Evolutionary conservation across 345 rosid species (phyloP).

Genomic region (Mangifera indica): DNA sequence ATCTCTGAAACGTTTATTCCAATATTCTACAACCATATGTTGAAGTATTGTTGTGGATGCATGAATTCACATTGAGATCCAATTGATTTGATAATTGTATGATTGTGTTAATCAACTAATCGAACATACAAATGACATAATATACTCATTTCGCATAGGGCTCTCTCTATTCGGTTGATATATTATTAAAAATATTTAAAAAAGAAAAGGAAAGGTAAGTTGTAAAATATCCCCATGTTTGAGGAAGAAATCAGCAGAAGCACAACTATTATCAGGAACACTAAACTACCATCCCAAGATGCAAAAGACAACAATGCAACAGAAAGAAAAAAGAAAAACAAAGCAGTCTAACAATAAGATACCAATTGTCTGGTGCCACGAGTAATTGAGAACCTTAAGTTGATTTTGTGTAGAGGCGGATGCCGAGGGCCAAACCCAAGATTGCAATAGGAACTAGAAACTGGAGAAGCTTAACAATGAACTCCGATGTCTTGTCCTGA

Average conservation of each 20-base stretch:
- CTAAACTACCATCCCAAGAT: background rate
- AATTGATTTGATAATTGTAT: no score
- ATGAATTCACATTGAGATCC: no score
- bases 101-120: no score
- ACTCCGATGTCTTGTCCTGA: constrained; percentile 83
- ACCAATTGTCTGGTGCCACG: background rate
- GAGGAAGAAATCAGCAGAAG: background rate
- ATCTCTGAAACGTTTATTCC: no score
- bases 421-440: constrained; percentile 71
- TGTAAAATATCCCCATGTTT: background rate
- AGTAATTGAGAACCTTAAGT: constrained; percentile 26
- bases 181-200: no score
- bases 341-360: background rate
- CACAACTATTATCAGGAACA: background rate
- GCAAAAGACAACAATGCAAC: background rate
- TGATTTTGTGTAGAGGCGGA: constrained; percentile 65
- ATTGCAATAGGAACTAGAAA: constrained; percentile 75
- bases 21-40: no score
- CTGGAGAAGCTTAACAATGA: constrained; percentile 74
- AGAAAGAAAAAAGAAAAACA: background rate
- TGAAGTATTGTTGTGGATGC: no score
- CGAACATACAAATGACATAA: no score
- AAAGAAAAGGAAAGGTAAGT: background rate
- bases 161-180: no score
- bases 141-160: no score